These are phyloP conservation scores for Madurella fahalii DNA, from an alignment of 2,329 filamentous ascomycete genomes.

Conservation along the genomic window DNA sequence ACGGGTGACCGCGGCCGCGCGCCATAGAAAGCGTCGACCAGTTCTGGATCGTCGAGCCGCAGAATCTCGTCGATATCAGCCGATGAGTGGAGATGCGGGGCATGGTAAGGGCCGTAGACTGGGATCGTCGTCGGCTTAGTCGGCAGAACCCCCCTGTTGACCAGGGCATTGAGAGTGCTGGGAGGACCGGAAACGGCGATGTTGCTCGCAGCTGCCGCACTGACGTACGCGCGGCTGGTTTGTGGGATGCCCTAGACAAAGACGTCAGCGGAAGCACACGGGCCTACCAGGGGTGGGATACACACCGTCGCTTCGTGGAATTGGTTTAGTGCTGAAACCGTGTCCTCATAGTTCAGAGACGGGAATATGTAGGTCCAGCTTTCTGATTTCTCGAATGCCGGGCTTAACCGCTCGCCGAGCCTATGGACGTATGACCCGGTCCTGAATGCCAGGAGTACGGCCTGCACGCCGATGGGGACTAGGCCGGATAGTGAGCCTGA, in stretches of 20 bases:
- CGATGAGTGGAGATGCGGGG: slow-evolving; percentile 47
- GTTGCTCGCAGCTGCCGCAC: slow-evolving; percentile 45
- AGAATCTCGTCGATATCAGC: slow-evolving; percentile 45
- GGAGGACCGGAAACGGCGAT: slow-evolving; percentile 55
- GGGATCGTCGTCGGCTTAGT: slow-evolving; percentile 46
- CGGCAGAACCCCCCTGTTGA: slow-evolving; percentile 37
- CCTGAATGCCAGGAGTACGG: slow-evolving; percentile 63
- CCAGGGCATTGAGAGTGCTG: slow-evolving; percentile 42
- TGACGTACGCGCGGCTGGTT: slow-evolving; percentile 50
- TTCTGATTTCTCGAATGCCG: slow-evolving; percentile 43
- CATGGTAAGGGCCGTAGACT: slow-evolving; percentile 55
- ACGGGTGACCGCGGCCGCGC: slow-evolving; percentile 45
- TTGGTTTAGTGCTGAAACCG: slow-evolving; percentile 46
- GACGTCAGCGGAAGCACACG: background rate
- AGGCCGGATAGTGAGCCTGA: slow-evolving; percentile 59
- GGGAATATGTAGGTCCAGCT: slow-evolving; percentile 66
- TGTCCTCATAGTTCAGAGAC: slow-evolving; percentile 49
- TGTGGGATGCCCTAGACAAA: slow-evolving; percentile 37
- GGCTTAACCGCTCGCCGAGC: slow-evolving; percentile 44
- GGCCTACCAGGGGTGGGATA: background rate
- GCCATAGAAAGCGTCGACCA: slow-evolving; percentile 38
- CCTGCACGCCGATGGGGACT: slow-evolving; percentile 58
- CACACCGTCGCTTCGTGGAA: slow-evolving; percentile 55
- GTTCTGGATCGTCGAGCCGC: slow-evolving; percentile 37
- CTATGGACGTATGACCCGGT: slow-evolving; percentile 54